Evolutionary conservation across 2,329 filamentous ascomycete species (phyloP), one percentile per base, ranked within the genome.

Genomic region (Biscogniauxia sp.): DNA sequence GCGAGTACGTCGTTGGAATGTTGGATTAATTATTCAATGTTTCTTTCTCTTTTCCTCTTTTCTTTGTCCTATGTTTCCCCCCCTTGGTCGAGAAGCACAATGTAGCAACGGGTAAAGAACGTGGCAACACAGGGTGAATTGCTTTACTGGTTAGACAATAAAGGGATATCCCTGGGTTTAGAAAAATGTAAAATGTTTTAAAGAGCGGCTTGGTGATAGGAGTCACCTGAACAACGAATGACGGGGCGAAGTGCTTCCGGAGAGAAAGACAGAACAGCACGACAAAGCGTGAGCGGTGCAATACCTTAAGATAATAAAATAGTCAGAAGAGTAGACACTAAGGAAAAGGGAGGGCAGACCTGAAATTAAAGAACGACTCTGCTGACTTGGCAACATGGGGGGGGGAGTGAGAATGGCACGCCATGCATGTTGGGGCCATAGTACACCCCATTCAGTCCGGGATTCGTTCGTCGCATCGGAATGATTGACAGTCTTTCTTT

Each of bases 171-270:
- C 50, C 51, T 56, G 61, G 61, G 58, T 58, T 64, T 62, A 67
- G 60, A 63, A 54, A 61, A 64, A 64, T 62, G 58, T 56, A 50
- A 52, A 61, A 20, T 56, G 49, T 62, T 64, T 63, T 67, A 73
- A 72, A 56, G 72, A 73, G 68, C 65, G 72, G 63, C 68, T 65
- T 68, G 69, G 71, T 69, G 70, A 69, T 61, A 54, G 45, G 54
- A 65, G 68, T 65, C 69, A 72, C 70, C 72, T 58, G 64, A 64
- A 71, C 67, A 73, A 73, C 66, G 71, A 72, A 61, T 65, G 68
- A 68, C 64, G 61, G 37, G 63, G 64, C 61, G 59, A 61, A 63
- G 64, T 65, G 69, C 66, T 72, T 70, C 63, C 68, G 67, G 64
- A 56, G 64, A 67, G 62, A 65, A 65, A 64, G 61, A 61, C 55